Evolutionary conservation across 805 yeast species (phyloP), one percentile per base, ranked within the genome.

Genomic region (Yamadazyma laniorum): DNA sequence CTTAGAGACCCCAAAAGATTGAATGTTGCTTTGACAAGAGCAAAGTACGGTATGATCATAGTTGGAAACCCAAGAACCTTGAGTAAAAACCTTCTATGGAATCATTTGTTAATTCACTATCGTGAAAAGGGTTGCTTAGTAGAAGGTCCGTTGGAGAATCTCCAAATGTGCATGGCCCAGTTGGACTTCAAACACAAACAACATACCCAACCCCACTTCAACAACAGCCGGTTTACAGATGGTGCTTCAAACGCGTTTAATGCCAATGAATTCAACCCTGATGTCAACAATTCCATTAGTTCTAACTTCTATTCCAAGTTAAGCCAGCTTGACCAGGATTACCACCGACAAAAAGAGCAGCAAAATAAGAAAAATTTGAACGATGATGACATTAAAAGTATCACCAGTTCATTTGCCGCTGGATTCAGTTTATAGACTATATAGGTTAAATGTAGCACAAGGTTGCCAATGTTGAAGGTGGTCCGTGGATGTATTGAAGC

Each of bases 111-210:
- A 48, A 61, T 77, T 32, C 95, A 87, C 56, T 89, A 77, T 64
- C 73, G 95, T 61, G 91, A 86, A 50, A 77, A 75, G 39, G 95
- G 95, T 1, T 85, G 95, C 60, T 66, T 90, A 22, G 97, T 90
- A 18, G 96, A 90, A 58, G 97, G 97, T 8, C 79, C 87, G 1
- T 68, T 90, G 48, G 91, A 84, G 42, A 85, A 80, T 49, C 70
- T 90, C 45, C 93, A 83, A 56, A 63, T 84, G 35, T 80, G 89
- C 43, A 69, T 82, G 41, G 80, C 84, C 16, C 83, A 77, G 46
- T 66, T 52, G 25, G 31, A 43, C 70, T 43, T 58, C 55, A 15
- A 62, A 56, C 46, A n/a, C 62, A 62, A 40, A 29, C n/a, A 15
- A 18, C 12, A 18, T 13, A 26, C 40, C 18, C 17, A 34, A 12